Evolutionary conservation across 2,329 filamentous ascomycete genomes (phyloP), one percentile per base, ranked within the genome.

Genomic region (Aspergillus ibericus): DNA sequence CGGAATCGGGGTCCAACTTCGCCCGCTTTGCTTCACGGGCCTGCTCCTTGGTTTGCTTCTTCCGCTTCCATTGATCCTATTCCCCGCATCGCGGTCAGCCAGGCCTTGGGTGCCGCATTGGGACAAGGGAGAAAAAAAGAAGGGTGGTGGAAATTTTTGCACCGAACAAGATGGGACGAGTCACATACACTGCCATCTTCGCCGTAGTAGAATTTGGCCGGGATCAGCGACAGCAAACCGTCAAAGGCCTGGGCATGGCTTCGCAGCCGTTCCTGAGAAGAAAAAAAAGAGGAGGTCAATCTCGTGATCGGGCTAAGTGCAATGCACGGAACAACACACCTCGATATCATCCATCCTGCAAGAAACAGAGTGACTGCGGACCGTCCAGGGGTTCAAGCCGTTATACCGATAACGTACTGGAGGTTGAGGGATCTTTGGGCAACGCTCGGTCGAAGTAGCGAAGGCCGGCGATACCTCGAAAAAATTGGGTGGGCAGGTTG

Each of bases 1-100:
- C 88, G 70, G 92, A 92, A 65, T 93, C 91, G 25, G 95, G 93
- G 70, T 98, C 91, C 40, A 98, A 84, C 79, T 97, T 98, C 60
- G 90, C 91, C 72, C 88, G 85, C 78, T 92, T 92, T 56, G 92
- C 90, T 66, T 89, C 88, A 62, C 87, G 86, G 59, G 91, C 91
- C 76, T 96, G 85, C 75, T 92, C 90, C 74, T 96, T 96, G 52
- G 92, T 93, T 79, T 98, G 93, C 81, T 98, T 98, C 79, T 95
- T 96, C 72, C 89, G 89, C 75, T 88, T 87, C 92, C 92, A 96
- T 88, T 97, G 92, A 69, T 95, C 90, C 92, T 96, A 70, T 62
- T 42, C 65, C 42, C 60, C 52, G 55, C 60, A 54, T 50, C 44
- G 47, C 42, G 62, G 61, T 66, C 61, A 66, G 59, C 54, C 50